Conservation (phyloP, 306 rosid species). For the Lotus japonicus region DNA sequence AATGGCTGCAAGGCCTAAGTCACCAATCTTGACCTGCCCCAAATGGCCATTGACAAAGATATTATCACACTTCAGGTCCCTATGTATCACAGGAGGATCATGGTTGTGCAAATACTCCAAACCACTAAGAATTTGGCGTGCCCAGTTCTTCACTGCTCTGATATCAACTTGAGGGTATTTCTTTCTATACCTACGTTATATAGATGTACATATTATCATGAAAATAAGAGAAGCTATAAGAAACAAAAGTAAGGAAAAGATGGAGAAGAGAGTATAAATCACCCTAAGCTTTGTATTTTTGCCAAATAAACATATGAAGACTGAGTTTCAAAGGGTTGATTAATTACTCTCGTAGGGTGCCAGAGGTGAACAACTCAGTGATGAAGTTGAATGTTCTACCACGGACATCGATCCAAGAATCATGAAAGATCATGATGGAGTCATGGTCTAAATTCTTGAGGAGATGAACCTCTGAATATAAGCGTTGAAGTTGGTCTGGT, state of each 20-base stretch:
- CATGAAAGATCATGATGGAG: slow-evolving; percentile 58
- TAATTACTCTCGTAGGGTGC: slow-evolving; percentile 86
- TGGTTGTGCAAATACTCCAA: slow-evolving; percentile 62
- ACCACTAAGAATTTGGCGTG: slow-evolving; percentile 64
- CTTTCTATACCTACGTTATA: slow-evolving; percentile 48
- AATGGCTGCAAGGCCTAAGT: slow-evolving; percentile 78
- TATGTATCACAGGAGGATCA: slow-evolving; percentile 86
- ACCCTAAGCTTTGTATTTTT: too few species aligned
- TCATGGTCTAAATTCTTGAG: slow-evolving; percentile 71
- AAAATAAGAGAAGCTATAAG: background rate
- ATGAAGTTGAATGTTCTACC: slow-evolving; percentile 82
- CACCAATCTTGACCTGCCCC: slow-evolving; percentile 92
- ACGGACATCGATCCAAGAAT: slow-evolving; percentile 61
- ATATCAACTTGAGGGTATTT: slow-evolving; percentile 52
- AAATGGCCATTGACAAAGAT: slow-evolving; percentile 82
- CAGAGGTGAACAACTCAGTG: slow-evolving; percentile 92
- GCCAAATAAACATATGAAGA: too few species aligned
- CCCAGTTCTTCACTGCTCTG: slow-evolving; percentile 75
- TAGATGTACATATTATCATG: background rate
- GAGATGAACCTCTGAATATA: slow-evolving; percentile 87
- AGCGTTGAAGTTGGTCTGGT: slow-evolving; percentile 61
- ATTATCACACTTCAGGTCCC: slow-evolving; percentile 88
- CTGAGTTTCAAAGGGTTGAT: too few species aligned
- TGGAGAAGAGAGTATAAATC: too few species aligned
- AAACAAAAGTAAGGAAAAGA: too few species aligned